These are phyloP conservation scores for Didymella pinodella DNA, from an alignment of 2,329 filamentous ascomycete species.

Conservation along the genomic window DNA sequence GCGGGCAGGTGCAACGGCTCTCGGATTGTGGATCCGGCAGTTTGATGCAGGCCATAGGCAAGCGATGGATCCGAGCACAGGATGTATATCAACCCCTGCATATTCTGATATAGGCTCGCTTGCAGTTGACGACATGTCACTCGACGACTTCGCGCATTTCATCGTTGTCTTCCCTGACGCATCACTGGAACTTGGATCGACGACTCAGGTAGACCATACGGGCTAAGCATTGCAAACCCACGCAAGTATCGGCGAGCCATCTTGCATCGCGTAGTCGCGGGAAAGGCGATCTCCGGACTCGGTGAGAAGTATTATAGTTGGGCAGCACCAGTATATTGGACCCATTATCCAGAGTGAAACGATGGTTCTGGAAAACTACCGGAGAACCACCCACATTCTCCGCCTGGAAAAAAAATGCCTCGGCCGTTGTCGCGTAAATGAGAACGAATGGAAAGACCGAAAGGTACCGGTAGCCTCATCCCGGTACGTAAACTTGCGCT, in stretches of 20 bases:
- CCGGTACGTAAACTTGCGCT: not conserved
- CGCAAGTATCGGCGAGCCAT: not conserved
- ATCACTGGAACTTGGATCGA: not conserved
- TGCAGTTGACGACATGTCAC: not conserved
- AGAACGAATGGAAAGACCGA: not conserved
- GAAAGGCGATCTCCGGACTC: not conserved
- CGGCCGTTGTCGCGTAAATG: not conserved
- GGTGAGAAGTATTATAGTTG: not conserved
- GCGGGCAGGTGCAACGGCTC: not conserved
- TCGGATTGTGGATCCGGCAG: not conserved
- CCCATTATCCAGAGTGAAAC: not conserved
- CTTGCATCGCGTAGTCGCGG: not conserved
- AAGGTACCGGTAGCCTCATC: not conserved
- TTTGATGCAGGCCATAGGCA: not conserved
- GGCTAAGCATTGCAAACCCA: not conserved
- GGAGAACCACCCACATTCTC: not conserved
- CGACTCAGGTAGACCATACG: not conserved
- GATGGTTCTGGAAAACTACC: not conserved
- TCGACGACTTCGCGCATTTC: not conserved
- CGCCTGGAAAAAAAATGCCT: not conserved
- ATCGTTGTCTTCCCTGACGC: not conserved
- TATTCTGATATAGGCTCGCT: slow-evolving; percentile 1
- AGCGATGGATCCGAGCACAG: not conserved
- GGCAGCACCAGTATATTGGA: not conserved
- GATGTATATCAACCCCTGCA: not conserved